Percentiles rank a stretch among this genome's conserved stretches.
Evolutionary conservation across 495 filamentous ascomycete genomes (phyloP).

Genomic region (Neurospora sp.): DNA sequence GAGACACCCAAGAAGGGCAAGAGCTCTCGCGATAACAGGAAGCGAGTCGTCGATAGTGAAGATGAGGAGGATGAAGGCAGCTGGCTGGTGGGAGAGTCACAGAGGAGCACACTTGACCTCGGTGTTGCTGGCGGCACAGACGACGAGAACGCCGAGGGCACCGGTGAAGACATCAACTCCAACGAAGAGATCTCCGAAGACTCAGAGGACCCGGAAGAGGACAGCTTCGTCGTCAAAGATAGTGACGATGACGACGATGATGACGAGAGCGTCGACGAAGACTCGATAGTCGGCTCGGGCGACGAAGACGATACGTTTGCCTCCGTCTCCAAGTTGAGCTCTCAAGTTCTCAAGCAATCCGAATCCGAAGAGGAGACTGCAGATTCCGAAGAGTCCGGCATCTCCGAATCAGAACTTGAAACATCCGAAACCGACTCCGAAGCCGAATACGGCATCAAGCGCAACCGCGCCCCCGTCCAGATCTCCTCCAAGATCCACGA

Average conservation of each 20-base stretch:
- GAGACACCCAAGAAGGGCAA: conserved; percentile 28
- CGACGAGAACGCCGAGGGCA: conserved; percentile 79
- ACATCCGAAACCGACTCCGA: conserved; percentile 36
- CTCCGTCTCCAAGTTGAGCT: conserved; percentile 30
- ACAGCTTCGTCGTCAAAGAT: conserved; percentile 38
- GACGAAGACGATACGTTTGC: conserved; percentile 21
- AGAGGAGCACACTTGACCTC: conserved; percentile 46
- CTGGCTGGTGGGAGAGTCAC: conserved; percentile 61
- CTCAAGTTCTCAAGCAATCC: conserved; percentile 19
- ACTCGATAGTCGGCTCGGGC: conserved; percentile 12
- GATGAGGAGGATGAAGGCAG: conserved; percentile 51
- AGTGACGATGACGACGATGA: conserved; percentile 33
- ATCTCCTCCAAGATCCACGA: conserved; percentile 86
- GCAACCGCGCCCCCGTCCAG: conserved; percentile 28
- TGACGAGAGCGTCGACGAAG: conserved; percentile 21
- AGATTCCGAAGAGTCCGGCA: conserved; percentile 12
- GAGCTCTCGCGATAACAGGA: conserved; percentile 35
- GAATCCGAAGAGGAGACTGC: conserved; percentile 9
- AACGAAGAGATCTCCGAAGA: conserved; percentile 41
- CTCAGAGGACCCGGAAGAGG: conserved; percentile 37
- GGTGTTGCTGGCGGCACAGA: conserved; percentile 73
- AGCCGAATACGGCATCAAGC: conserved; percentile 16
- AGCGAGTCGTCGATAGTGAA: conserved; percentile 49
- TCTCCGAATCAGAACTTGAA: conserved; percentile 29
- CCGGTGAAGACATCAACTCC: conserved; percentile 58